These are phyloP conservation scores for Vinca major DNA, from an alignment of 305 asterid genomes.

Conservation along the genomic window DNA sequence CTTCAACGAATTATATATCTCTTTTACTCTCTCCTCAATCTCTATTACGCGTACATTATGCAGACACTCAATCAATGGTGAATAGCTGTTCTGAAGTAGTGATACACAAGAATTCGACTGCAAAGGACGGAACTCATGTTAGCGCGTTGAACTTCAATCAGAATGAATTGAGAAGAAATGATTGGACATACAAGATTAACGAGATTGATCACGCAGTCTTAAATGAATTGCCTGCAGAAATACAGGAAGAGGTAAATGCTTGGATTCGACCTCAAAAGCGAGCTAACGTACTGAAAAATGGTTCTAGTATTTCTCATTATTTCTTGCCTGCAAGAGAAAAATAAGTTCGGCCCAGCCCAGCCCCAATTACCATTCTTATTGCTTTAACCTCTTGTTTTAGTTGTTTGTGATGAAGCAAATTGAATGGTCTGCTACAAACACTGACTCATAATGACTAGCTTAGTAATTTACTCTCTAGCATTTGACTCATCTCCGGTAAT, in stretches of 20 bases:
- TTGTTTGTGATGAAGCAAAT: background rate
- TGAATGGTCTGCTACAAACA: background rate
- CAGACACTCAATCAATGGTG: slow-evolving; percentile 16
- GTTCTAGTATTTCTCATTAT: slow-evolving; percentile 56
- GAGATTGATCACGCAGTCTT: slow-evolving; percentile 66
- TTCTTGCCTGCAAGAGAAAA: slow-evolving; percentile 37
- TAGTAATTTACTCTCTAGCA: too few species aligned
- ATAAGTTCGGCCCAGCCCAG: slow-evolving; percentile 9
- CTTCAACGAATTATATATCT: background rate
- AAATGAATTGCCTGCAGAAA: slow-evolving; percentile 62
- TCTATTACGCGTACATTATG: slow-evolving; percentile 2
- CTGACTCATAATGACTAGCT: too few species aligned
- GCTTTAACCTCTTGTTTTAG: too few species aligned
- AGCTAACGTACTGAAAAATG: slow-evolving; percentile 38
- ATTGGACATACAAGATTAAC: slow-evolving; percentile 55
- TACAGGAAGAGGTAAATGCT: slow-evolving; percentile 71
- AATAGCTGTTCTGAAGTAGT: slow-evolving; percentile 14
- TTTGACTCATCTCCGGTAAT: too few species aligned
- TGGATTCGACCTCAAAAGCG: slow-evolving; percentile 66
- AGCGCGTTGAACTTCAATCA: slow-evolving; percentile 23
- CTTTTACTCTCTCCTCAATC: background rate
- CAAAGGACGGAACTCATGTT: slow-evolving; percentile 17
- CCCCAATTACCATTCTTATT: background rate
- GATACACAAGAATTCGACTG: slow-evolving; percentile 25
- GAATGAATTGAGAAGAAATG: slow-evolving; percentile 24